Evolutionary conservation across 441 rosid species (phyloP).

Genomic region (Erodium moschatum): DNA sequence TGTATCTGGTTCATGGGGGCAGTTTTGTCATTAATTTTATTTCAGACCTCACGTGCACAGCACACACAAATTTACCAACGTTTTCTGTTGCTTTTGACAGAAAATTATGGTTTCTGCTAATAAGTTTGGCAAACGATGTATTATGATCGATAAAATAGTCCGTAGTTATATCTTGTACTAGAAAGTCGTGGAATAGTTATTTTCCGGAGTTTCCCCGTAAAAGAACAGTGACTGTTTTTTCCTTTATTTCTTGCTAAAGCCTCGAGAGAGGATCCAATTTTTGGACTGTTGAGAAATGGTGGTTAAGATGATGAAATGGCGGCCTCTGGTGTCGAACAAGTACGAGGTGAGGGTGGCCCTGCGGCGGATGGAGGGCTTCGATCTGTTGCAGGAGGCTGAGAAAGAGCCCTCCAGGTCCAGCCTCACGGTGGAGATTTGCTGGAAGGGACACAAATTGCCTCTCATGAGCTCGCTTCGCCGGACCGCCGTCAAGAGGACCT

Average conservation of each 20-base stretch:
- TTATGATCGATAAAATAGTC: no score
- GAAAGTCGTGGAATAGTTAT: no score
- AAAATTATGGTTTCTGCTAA: no score
- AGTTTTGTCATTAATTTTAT: no score
- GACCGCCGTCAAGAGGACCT: slow-evolving; percentile 62
- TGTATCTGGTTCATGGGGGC: no score
- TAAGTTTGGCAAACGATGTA: no score
- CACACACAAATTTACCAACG: no score
- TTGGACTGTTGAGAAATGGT: slow-evolving; percentile 39
- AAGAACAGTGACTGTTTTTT: not conserved
- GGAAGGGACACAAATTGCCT: slow-evolving; percentile 87
- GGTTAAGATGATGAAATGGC: slow-evolving; percentile 97
- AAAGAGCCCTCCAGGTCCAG: slow-evolving; percentile 30
- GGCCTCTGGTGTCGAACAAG: slow-evolving; percentile 59
- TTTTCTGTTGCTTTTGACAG: no score
- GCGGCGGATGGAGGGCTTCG: slow-evolving; percentile 65
- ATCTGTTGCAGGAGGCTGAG: slow-evolving; percentile 30
- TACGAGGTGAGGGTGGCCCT: slow-evolving; percentile 63
- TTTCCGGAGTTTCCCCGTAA: not conserved
- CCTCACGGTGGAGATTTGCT: slow-evolving; percentile 74
- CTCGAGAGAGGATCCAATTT: not conserved
- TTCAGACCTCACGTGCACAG: no score
- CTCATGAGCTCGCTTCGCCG: slow-evolving; percentile 59
- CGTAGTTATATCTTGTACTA: no score
- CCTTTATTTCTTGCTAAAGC: not conserved